Evolutionary conservation across 345 rosid genomes (phyloP).

Genomic region (Murraya koenigii): DNA sequence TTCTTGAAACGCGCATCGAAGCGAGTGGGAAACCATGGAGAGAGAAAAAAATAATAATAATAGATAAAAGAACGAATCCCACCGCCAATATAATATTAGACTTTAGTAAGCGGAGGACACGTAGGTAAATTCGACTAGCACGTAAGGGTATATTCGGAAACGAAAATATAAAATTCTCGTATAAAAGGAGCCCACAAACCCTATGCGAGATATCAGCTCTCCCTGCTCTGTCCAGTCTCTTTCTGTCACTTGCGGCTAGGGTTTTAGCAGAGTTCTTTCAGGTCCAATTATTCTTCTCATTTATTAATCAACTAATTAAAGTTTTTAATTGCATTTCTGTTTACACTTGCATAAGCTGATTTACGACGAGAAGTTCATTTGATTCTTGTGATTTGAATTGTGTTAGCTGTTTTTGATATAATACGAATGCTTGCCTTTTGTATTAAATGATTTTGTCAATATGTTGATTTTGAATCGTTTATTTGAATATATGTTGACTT

Average conservation of each 20-base stretch:
- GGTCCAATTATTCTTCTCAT: background rate
- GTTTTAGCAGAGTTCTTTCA: background rate
- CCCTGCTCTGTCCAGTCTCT: background rate
- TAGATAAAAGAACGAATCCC: background rate
- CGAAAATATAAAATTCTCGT: background rate
- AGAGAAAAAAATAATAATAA: too few species aligned
- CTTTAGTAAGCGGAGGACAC: background rate
- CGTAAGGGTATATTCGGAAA: background rate
- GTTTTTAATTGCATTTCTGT: too few species aligned
- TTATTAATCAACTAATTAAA: background rate
- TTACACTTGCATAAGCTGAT: background rate
- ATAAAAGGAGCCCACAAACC: background rate
- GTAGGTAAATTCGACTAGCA: background rate
- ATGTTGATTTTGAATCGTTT: too few species aligned
- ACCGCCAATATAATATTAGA: background rate
- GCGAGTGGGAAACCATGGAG: constrained; percentile 3
- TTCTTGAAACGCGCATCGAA: background rate
- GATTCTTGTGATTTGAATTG: background rate
- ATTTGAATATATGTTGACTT: too few species aligned
- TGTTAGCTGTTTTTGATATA: background rate
- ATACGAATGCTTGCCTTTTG: too few species aligned
- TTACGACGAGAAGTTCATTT: background rate
- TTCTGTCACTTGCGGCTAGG: constrained; percentile 17
- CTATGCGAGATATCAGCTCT: background rate
- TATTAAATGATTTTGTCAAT: too few species aligned